These are phyloP conservation scores for Neocatenulostroma microsporum DNA, from an alignment of 2,329 filamentous ascomycete species.

Conservation along the genomic window DNA sequence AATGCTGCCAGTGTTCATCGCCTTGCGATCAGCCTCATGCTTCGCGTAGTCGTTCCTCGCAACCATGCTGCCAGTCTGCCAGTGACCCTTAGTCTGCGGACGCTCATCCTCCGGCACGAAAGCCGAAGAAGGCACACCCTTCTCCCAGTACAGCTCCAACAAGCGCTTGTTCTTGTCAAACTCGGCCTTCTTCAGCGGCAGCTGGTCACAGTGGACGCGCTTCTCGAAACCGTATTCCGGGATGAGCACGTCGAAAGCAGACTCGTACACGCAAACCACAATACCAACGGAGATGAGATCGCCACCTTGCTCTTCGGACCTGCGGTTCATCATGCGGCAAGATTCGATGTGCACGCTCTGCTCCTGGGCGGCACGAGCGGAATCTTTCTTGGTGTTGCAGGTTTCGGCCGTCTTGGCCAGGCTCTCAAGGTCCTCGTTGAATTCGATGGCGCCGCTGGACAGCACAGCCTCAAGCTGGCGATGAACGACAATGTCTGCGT, in stretches of 20 bases:
- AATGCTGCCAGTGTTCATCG: slow-evolving; percentile 90
- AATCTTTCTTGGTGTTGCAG: slow-evolving; percentile 99
- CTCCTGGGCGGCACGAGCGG: slow-evolving; percentile 92
- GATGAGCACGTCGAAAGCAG: slow-evolving; percentile 95
- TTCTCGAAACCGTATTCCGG: slow-evolving; percentile 99
- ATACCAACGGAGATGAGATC: slow-evolving; percentile 94
- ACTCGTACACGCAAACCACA: slow-evolving; percentile 95
- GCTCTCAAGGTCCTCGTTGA: slow-evolving; percentile 78
- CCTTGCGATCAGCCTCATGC: slow-evolving; percentile 85
- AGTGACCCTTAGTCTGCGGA: too few relatives aligned
- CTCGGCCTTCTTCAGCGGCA: slow-evolving; percentile 98
- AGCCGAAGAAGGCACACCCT: slow-evolving; percentile 90
- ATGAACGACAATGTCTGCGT: slow-evolving; percentile 91
- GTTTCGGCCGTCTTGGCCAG: slow-evolving; percentile 88
- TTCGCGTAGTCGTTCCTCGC: slow-evolving; percentile 78
- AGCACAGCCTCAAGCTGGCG: slow-evolving; percentile 85
- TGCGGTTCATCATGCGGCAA: slow-evolving; percentile 91
- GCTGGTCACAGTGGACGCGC: slow-evolving; percentile 95
- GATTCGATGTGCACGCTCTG: slow-evolving; percentile 98
- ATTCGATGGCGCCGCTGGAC: slow-evolving; percentile 73
- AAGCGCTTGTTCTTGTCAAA: slow-evolving; percentile 94
- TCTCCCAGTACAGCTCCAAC: slow-evolving; percentile 98
- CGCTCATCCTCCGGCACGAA: slow-evolving; percentile 96
- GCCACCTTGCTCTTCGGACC: slow-evolving; percentile 73
- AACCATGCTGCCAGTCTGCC: slow-evolving; percentile 59